Base-by-base conservation (phyloP, 345 rosid species). In the Combretum micranthum region DNA sequence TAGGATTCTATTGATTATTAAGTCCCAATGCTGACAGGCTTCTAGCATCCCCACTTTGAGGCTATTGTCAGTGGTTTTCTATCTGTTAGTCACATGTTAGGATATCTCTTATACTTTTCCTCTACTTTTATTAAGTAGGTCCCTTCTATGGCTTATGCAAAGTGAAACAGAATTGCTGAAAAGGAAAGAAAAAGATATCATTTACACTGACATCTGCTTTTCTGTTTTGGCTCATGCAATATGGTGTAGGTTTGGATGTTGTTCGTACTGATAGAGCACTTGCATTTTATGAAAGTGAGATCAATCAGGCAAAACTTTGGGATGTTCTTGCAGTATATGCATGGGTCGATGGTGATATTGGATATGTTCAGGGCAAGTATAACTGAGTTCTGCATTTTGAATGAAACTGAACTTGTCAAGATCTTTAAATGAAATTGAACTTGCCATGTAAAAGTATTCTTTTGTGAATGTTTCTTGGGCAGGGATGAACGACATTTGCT, bases 401-500 rank as follows among this genome's bases (percentile, higher is more conserved):
- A 46, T 2, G 49, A 17, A 7, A 17, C 11, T 46, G 49, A 15
- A 46, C 49, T 15, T 17, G 9, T 45, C 17, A 45, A 45, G 15
- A 46, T 23, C 20, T 42, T 43, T 23, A 56, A 56, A 15, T 37
- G 10, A 43, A 42, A 44, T 45, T 45, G 16, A 20, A 14, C 9
- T 23, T 0, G 1, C 22, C 39, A 45, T n/a, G 0, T 32, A 25
- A 44, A 45, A 10, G 21, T n/a, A 20, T 50, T 22, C 59, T 50
- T 69, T 59, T 21, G 32, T 44, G 20, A 22, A 13, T 55, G 42
- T 17, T 70, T 64, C 53, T 44, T 47, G 65, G 20, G 63, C 80
- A 92, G 98, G 98, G 67, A 89, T 92, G 98, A 92, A 81, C 73
- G 98, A 89, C 70, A 88, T 89, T 47, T 85, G 96, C 75, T 92